A percentile compares a stretch with the other conserved stretches of the same genome.
Conservation (phyloP, 106 monocot genomes). For the Dendrobium catenatum region DNA sequence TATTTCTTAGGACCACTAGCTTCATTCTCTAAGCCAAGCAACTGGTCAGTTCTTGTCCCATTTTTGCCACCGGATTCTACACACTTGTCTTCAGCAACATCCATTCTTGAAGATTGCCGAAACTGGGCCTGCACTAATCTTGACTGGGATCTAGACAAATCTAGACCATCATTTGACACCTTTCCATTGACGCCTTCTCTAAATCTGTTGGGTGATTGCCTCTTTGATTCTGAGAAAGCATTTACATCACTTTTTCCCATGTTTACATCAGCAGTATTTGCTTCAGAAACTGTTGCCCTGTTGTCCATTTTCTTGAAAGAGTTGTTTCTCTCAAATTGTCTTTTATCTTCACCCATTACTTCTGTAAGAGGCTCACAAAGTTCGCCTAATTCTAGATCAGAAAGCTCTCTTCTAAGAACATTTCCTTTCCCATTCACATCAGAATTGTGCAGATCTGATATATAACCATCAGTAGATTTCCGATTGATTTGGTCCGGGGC, state of each 20-base stretch:
- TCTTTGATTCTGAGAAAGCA: conserved; percentile 24
- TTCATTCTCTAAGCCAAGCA: conserved; percentile 20
- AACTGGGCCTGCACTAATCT: conserved; percentile 22
- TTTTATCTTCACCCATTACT: conserved; percentile 18
- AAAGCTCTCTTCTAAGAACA: conserved; percentile 64
- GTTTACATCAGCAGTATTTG: conserved; percentile 11
- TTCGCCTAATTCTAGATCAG: conserved; percentile 92
- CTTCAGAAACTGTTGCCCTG: conserved; percentile 23
- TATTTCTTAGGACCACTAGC: conserved; percentile 20
- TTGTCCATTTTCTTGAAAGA: conserved; percentile 46
- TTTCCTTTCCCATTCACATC: conserved; percentile 13
- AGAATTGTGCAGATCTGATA: too few species aligned
- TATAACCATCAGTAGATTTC: conserved; percentile 24
- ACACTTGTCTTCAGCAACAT: conserved; percentile 32
- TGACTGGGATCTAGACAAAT: conserved; percentile 24
- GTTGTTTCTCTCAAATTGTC: conserved; percentile 45
- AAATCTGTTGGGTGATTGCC: conserved; percentile 22
- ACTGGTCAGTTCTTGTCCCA: conserved; percentile 26
- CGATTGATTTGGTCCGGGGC: neutral
- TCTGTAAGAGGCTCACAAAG: conserved; percentile 63
- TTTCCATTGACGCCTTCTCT: conserved; percentile 24
- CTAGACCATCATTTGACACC: conserved; percentile 20
- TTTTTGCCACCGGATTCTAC: conserved; percentile 22
- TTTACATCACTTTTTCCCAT: conserved; percentile 27
- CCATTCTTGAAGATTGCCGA: conserved; percentile 27